These are phyloP conservation scores for Sclerotinia spermophila DNA, from an alignment of 2,329 filamentous ascomycete genomes.

Conservation along the genomic window DNA sequence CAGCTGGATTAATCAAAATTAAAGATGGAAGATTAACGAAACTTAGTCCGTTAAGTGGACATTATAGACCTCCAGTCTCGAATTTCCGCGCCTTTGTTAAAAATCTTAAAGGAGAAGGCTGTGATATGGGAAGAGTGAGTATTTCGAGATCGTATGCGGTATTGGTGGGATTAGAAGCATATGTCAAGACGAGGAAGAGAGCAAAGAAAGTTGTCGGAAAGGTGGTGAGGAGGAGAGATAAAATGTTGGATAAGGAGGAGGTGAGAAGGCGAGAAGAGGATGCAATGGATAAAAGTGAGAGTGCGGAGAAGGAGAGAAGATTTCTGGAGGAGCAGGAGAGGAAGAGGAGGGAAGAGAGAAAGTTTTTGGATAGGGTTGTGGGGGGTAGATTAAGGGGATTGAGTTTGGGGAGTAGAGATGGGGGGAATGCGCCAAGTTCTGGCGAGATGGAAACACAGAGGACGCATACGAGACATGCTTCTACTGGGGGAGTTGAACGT, in stretches of 20 bases:
- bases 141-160: conserved; percentile 81
- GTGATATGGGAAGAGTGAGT: conserved; percentile 74
- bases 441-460: too few relatives aligned
- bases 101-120: conserved; percentile 66
- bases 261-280: not conserved
- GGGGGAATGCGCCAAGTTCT: not conserved
- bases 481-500: not conserved
- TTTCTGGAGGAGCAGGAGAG: not conserved
- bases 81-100: conserved; percentile 82
- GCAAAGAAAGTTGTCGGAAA: conserved; percentile 47
- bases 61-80: conserved; percentile 74
- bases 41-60: conserved; percentile 69
- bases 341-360: not conserved
- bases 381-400: not conserved
- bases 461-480: not conserved
- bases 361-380: conserved; percentile 5
- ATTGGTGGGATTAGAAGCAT: conserved; percentile 77
- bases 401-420: not conserved
- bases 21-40: conserved; percentile 74
- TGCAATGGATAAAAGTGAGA: not conserved
- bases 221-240: conserved; percentile 7
- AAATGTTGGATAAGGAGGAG: not conserved
- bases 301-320: not conserved
- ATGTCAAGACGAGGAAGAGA: conserved; percentile 62
- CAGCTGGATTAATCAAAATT: conserved; percentile 82